These are phyloP conservation scores for Trypanosomatidae sp. DNA, from an alignment of 208 protist genomes.

Conservation along the genomic window DNA sequence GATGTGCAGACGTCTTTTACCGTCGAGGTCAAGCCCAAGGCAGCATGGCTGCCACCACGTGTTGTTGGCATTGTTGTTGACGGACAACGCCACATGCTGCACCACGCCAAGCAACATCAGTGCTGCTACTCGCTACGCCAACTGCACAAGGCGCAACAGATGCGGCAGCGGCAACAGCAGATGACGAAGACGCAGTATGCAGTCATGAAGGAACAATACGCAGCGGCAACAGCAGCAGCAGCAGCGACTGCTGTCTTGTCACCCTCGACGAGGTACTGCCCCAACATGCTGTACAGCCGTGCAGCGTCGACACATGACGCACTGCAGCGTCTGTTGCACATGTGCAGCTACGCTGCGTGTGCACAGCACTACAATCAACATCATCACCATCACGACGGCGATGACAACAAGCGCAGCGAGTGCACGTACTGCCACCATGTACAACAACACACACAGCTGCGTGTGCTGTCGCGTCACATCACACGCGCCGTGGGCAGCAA, in stretches of 20 bases:
- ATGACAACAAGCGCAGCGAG: background rate
- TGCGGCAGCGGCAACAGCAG: no score
- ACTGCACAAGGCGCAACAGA: slow-evolving; percentile 7
- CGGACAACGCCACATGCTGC: slow-evolving; percentile 16
- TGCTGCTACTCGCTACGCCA: slow-evolving; percentile 47
- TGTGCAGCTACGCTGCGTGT: background rate
- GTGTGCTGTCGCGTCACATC: no score
- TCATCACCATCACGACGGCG: no score
- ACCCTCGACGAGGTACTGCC: slow-evolving; percentile 26
- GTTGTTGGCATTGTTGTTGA: slow-evolving; percentile 44
- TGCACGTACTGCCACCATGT: no score
- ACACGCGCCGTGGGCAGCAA: no score
- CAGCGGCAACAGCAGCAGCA: no score
- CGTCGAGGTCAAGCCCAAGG: slow-evolving; percentile 74
- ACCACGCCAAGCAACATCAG: slow-evolving; percentile 21
- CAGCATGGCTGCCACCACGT: slow-evolving; percentile 27
- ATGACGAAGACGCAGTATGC: no score
- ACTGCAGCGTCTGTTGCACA: slow-evolving; percentile 19
- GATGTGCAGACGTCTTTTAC: slow-evolving; percentile 5
- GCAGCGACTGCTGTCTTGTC: background rate
- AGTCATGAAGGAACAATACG: no score
- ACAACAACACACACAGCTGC: no score
- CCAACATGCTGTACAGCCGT: slow-evolving; percentile 27
- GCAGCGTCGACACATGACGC: slow-evolving; percentile 12
- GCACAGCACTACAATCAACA: background rate